Evolutionary conservation across 106 monocot species (phyloP), one percentile per base, ranked within the genome.

Genomic region (Acorus calamus): DNA sequence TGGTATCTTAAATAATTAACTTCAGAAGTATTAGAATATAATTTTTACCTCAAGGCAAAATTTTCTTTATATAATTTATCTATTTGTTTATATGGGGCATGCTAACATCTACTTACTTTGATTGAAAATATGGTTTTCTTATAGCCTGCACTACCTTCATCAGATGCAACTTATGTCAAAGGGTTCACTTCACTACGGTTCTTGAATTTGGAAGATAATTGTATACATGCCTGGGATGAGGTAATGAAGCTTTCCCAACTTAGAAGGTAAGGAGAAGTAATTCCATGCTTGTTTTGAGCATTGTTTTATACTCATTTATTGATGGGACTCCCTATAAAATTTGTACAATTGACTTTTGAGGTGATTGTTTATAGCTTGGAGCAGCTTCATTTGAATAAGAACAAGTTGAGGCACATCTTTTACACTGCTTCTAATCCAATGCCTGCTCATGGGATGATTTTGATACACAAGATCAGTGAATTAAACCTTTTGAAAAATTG

Each of bases 321-420:
- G 28, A 28, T 0, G 28, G 28, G 28, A 28, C 28, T 28, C 28
- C 1, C 28, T 28, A 28, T 28, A 28, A 28, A 28, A 28, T 28
- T 28, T 28, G 28, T 28, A 28, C 28, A 28, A 28, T 28, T 10
- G 3, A 2, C 8, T 11, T 49, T 57, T 8, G 11, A 8, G 49
- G 47, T 49, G 44, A 60, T 56, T 52, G 28, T 61, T 69, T 75
- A 64, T 78, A 98, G 96, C 56, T 83, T 98, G 69, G 80, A 87
- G 63, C 83, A 98, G 55, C 87, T 98, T 60, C 78, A 91, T 75
- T n/a, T 98, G 72, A 92, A 85, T 76, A 92, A 80, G 65, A 98
- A 98, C 73, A 85, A 68, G 49, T 62, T 98, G 64, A 91, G 83
- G 50, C 65, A 68, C 59, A 73, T 91, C 72, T 85, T 57, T 56